Conservation (phyloP, 805 yeast species). For the Candida ipomoeae region DNA sequence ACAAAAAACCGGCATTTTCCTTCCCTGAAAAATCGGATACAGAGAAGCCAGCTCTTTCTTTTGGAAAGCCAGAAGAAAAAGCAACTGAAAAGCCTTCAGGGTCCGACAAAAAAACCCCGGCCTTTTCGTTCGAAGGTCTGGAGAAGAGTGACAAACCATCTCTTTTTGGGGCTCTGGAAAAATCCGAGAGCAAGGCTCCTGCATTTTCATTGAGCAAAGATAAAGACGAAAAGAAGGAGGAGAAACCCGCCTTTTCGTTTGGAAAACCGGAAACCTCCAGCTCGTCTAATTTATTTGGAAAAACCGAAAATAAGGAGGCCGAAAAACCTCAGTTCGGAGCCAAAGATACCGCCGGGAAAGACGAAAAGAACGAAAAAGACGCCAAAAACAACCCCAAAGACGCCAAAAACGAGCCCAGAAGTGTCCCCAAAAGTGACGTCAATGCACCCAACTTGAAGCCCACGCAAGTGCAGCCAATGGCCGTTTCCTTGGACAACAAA, state of each 20-base stretch:
- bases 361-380: conserved; percentile 22
- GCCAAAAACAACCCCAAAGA: conserved; percentile 4
- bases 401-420: conserved; percentile 14
- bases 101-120: conserved; percentile 3
- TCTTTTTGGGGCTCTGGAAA: conserved; percentile 19
- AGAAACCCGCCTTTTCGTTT: conserved; percentile 7
- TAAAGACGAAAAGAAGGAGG: conserved; percentile 13
- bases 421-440: conserved; percentile 6
- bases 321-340: conserved; percentile 18
- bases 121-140: conserved; percentile 9
- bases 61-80: conserved; percentile 11
- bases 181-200: background rate
- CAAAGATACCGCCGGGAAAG: background rate
- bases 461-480: conserved; percentile 59
- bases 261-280: too few relatives aligned
- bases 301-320: conserved; percentile 12
- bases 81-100: background rate
- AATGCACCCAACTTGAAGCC: conserved; percentile 37
- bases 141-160: conserved; percentile 6
- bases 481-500: conserved; percentile 79
- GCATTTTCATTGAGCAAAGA: conserved; percentile 7
- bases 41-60: conserved; percentile 8
- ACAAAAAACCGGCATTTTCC: conserved; percentile 6
- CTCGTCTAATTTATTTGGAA: conserved; percentile 10
- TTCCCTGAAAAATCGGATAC: conserved; percentile 9